Base-by-base conservation (phyloP, 768 basidiomycete genomes). In the Astraeus odoratus region DNA sequence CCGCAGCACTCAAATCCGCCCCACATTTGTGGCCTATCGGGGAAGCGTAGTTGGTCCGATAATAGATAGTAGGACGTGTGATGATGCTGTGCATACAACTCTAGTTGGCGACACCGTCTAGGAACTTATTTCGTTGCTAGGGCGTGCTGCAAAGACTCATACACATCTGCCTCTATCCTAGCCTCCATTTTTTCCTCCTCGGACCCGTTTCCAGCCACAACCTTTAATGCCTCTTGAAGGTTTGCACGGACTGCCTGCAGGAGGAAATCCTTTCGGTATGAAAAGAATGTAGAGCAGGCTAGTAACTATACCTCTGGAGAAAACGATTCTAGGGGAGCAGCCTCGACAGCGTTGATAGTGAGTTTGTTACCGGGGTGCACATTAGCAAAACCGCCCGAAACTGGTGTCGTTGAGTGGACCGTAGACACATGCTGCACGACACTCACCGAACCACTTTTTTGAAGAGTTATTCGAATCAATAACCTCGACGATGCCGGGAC, bases 391-490 rank as follows among this genome's bases (percentile, higher is more conserved):
- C 96, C 96, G 47, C 91, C 85, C 43, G 94, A 96, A 26, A 89
- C 96, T 99, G 56, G 7, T 20, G 36, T 6, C n/a, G 45, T 47
- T 45, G 46, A 41, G 19, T 48, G 45, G 19, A 33, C 19, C 38
- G n/a, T 18, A 25, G 22, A 43, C 12, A 27, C 12, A 39, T 4
- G 19, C 15, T 9, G 39, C 22, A 39, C 39, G 30, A 16, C 24
- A 70, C 90, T 59, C 64, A 96, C 96, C 89, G 61, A 98, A 99
- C 85, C 88, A 98, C 73, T 95, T 98, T 78, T 96, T 94, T 46
- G 83, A 77, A 29, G 74, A 65, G 60, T 76, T 78, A 42, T 72
- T 75, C 9, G 81, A 70, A 70, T 97, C 95, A 53, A 98, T 80
- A 55, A 99, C 85, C 68, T 99, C 96, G 43, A 99, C 74, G 47